Conservation (phyloP, 2,329 filamentous ascomycete species). For the Periconia macrospinosa region DNA sequence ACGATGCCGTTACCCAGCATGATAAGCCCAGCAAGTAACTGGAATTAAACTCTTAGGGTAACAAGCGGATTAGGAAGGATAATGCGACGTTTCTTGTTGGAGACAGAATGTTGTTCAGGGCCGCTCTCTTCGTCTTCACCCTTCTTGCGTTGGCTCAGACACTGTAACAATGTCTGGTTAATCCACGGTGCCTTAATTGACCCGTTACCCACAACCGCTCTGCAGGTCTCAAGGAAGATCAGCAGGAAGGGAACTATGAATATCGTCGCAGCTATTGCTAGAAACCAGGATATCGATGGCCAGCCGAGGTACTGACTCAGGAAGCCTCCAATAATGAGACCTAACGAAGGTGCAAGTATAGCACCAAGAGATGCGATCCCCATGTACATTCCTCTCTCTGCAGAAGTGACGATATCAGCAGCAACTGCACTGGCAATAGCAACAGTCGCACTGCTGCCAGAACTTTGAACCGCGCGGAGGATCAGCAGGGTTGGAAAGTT, state of each 20-base stretch:
- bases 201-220: constrained; percentile 36
- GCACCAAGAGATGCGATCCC: constrained; percentile 55
- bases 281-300: constrained; percentile 39
- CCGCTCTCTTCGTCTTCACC: constrained; percentile 21
- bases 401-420: constrained; percentile 45
- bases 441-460: constrained; percentile 43
- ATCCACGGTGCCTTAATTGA: constrained; percentile 24
- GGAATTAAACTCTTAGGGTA: constrained; percentile 36
- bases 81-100: constrained; percentile 32
- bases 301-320: constrained; percentile 37
- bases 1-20: too few species aligned
- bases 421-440: constrained; percentile 45
- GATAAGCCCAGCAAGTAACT: constrained; percentile 18
- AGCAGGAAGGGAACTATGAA: constrained; percentile 32
- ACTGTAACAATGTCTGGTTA: constrained; percentile 33
- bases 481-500: constrained; percentile 29
- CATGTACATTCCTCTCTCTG: constrained; percentile 48
- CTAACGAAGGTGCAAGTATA: constrained; percentile 26
- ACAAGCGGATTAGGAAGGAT: constrained; percentile 50
- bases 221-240: constrained; percentile 42
- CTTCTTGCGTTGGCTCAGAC: constrained; percentile 18
- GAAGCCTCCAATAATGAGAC: constrained; percentile 32
- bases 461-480: constrained; percentile 33
- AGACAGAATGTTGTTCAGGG: constrained; percentile 14
- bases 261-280: constrained; percentile 38